A percentile compares a stretch with the other conserved stretches of the same genome.
Evolutionary conservation across 306 rosid species (phyloP).

Genomic region (Rubus idaeus): DNA sequence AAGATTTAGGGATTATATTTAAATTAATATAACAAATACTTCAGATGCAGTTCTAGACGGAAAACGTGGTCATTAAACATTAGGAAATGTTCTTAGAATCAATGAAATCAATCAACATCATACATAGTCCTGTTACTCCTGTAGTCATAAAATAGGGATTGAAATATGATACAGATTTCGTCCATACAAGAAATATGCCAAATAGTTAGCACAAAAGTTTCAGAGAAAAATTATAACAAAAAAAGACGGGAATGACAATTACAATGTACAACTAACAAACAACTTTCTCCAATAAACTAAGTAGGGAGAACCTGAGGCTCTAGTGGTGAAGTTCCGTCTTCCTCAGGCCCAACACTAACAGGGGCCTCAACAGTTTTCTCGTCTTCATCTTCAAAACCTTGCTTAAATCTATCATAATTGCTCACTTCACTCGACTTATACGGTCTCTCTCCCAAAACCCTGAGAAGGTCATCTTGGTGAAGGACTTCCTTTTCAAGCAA

Average conservation of each 20-base stretch:
- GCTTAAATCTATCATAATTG: constrained; percentile 69
- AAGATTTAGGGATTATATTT: neutral
- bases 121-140: no score
- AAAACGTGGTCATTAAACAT: neutral
- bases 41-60: neutral
- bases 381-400: constrained; percentile 55
- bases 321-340: constrained; percentile 56
- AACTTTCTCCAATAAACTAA: constrained; percentile 22
- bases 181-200: constrained; percentile 25
- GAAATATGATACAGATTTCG: constrained; percentile 20
- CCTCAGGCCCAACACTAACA: constrained; percentile 35
- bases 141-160: neutral
- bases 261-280: constrained; percentile 51
- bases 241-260: neutral
- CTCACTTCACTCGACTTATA: constrained; percentile 51
- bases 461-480: constrained; percentile 75
- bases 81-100: neutral
- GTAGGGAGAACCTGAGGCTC: constrained; percentile 83
- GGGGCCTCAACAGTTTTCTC: constrained; percentile 45
- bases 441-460: constrained; percentile 74
- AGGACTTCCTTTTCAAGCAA: constrained; percentile 96
- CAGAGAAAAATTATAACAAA: neutral
- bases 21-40: neutral
- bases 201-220: neutral
- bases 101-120: neutral